Conservation (phyloP, 1,284 basidiomycete genomes). For the Cystobasidiaceae sp. region DNA sequence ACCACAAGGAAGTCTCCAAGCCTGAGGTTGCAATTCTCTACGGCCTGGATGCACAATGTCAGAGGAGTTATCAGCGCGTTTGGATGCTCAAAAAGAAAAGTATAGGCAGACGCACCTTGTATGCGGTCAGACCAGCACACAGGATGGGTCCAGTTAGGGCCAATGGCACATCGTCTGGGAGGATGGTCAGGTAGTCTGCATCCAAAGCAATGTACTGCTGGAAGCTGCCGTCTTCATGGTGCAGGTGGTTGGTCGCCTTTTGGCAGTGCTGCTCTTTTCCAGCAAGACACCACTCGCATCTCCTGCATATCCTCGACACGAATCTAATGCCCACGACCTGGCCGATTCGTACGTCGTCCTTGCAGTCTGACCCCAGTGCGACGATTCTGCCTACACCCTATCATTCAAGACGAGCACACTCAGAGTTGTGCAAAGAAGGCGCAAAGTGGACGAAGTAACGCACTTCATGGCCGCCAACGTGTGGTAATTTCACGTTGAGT, state of each 20-base stretch:
- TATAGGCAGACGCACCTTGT: slow-evolving; percentile 26
- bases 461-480: slow-evolving; percentile 30
- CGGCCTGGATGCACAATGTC: too few species aligned
- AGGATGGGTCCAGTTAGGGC: slow-evolving; percentile 32
- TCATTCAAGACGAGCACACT: too few species aligned
- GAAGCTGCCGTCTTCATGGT: background rate
- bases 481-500: slow-evolving; percentile 21
- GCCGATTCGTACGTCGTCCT: slow-evolving; percentile 26
- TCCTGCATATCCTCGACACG: slow-evolving; percentile 23
- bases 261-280: slow-evolving; percentile 30
- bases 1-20: slow-evolving; percentile 33
- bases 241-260: background rate
- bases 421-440: too few species aligned
- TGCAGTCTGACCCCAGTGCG: slow-evolving; percentile 10
- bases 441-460: too few species aligned
- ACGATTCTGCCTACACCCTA: slow-evolving; percentile 30
- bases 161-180: slow-evolving; percentile 31
- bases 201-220: slow-evolving; percentile 28
- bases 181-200: slow-evolving; percentile 12
- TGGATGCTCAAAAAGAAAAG: slow-evolving; percentile 30
- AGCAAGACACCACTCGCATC: slow-evolving; percentile 27
- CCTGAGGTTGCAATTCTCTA: background rate
- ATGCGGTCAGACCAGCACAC: slow-evolving; percentile 38
- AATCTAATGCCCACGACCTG: slow-evolving; percentile 31
- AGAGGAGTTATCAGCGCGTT: too few species aligned